Evolutionary conservation across 768 basidiomycete species (phyloP).

Genomic region (Mycena polygramma): DNA sequence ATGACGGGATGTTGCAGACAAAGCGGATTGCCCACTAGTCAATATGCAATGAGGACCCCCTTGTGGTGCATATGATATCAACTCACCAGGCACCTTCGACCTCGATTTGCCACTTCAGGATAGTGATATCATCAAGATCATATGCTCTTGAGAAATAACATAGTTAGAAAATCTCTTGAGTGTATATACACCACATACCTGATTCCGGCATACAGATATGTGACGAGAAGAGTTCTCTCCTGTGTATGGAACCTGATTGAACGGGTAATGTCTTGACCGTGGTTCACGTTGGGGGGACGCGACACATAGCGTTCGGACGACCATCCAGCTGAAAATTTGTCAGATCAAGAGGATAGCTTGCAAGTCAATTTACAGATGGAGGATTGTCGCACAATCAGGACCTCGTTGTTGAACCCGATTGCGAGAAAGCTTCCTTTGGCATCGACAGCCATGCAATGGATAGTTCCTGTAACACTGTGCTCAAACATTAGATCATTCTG

Average conservation of each 20-base stretch:
- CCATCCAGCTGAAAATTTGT: background rate
- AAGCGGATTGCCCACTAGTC: background rate
- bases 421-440: background rate
- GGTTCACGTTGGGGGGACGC: background rate
- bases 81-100: background rate
- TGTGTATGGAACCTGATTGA: background rate
- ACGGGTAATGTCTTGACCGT: background rate
- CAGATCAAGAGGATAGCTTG: background rate
- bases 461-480: background rate
- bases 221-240: background rate
- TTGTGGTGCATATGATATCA: background rate
- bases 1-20: background rate
- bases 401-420: constrained; percentile 1
- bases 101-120: background rate
- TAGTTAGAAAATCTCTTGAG: background rate
- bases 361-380: background rate
- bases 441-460: constrained; percentile 5
- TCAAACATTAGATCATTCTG: constrained; percentile 2
- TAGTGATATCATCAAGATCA: background rate
- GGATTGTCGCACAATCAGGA: background rate
- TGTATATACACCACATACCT: background rate
- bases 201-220: background rate
- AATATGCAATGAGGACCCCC: too few species aligned
- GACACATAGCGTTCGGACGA: background rate
- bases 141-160: background rate